Base-by-base conservation (phyloP, 2,329 filamentous ascomycete species). In the Pleoardoris graminearum region DNA sequence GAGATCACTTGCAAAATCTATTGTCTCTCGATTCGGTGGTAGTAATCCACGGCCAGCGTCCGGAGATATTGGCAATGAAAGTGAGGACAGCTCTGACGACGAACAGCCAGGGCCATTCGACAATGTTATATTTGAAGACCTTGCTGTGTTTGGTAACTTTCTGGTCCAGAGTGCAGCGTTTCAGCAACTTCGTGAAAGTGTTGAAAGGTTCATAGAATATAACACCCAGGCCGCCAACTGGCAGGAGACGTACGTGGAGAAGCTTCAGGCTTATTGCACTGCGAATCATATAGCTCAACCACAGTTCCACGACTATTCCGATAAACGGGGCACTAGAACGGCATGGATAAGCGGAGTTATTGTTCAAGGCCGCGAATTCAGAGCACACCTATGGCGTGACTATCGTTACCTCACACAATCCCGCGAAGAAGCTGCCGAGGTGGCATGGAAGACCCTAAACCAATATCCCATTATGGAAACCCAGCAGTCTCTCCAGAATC, bases 101-200 rank as follows among this genome's bases (percentile, higher is more conserved):
- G 56, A 62, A 12, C 25, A 42, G 3, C 35, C 38, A 7, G 22
- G 25, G 5, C 16, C 23, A 10, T 50, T 62, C 3, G 44, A 58
- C 30, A 54, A 61, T 5, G 46, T 48, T 4, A 33, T 43, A 10
- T 61, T 57, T 30, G 50, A 55, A 2, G 55, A 60, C 23, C 32
- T 62, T 4, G 39, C 37, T 7, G 27, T 19, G 7, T 55, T 61
- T 10, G 52, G 53, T 2, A 38, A 60, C n/a, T 63, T 61, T 19
- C 41, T 63, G 2, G 25, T 54, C 3, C 35, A 39, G 11, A 61
- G 61, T 39, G 32, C 49, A 11, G 57, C 59, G 3, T 61, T 63
- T 21, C 14, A 19, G 27, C 33, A 8, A 47, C 32, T 3, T 37
- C 61, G 3, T 45, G 42, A 3, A n/a, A 47, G 57, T 27, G 8